Evolutionary conservation across 1,139 yeast genomes (phyloP), one percentile per base, ranked within the genome.

Genomic region (Zygosaccharomyces pseudobailii): DNA sequence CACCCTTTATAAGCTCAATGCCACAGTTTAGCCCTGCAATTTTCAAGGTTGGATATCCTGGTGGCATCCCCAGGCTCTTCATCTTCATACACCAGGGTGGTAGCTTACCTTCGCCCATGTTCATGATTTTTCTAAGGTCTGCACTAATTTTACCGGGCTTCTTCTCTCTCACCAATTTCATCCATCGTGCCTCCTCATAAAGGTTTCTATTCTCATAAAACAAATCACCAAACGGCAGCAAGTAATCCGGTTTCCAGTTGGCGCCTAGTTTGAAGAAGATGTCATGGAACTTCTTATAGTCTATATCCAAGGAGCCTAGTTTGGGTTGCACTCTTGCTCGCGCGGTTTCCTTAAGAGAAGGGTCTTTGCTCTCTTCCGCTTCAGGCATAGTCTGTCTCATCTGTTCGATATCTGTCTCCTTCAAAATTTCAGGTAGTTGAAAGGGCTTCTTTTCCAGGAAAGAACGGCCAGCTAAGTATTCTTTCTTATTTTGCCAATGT

Each of bases 261-360:
- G 76, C 72, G 3, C 68, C 68, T 10, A 63, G 36, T 61, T 84
- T 83, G 74, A 87, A 92, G 60, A 92, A 90, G 0, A 97, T 96
- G 62, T 87, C 86, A 61, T 89, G 82, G 24, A 92, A 68, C 55
- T 83, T 85, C 52, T 79, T 84, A 63, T 86, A 90, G 65, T 92
- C 97, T 31, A 92, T 78, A 66, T 92, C 98, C 24, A 92, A 68
- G 48, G 82, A 74, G 1, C 96, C 96, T 80, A 88, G 73, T 63
- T 87, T 88, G 0, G 97, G 97, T 63, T 88, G 96, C 0, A 90
- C 95, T 46, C 86, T 74, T 49, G 87, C 94, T 52, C 97, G 73
- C 64, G 84, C 85, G 61, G 78, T 78, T 58, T 88, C 95, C 59
- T 86, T 81, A 54, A 88, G 63, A 2, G 85, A 76, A 6, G 73